Evolutionary conservation across 2,329 filamentous ascomycete species (phyloP), one percentile per base, ranked within the genome.

Genomic region (Pezicula radicicola): DNA sequence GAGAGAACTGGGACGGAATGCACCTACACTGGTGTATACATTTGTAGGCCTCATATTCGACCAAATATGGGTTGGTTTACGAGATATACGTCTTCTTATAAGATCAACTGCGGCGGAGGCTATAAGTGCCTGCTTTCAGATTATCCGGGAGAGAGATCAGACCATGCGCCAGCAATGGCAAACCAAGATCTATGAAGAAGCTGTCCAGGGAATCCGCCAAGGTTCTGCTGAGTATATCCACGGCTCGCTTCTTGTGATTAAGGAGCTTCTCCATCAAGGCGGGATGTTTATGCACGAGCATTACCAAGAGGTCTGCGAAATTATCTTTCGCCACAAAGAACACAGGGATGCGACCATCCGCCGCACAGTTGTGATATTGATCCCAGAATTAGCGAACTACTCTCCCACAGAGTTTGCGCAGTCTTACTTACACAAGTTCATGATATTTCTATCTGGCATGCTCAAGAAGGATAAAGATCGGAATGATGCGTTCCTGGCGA

Each of bases 221-320:
- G 88, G 85, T 61, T 91, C 90, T 16, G 81, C 95, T 50, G 94
- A 99, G 68, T 88, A 85, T 54, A 87, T 96, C 40, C 95, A 99
- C 67, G 94, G 91, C n/a, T 97, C 93, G 2, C 79, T 99, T 39
- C 79, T 99, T 18, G 91, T 95, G 1, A 80, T 97, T 63, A 95
- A 93, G 68, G 93, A 97, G 72, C 80, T 99, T 45, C 83, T 99
- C 16, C 84, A 94, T 57, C 93, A 96, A 68, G 94, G 94, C 49
- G 92, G 91, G 62, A 99, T 99, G 93, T 99, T 96, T 70, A 97
- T 99, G 94, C 91, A 96, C 64, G 89, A 92, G 37, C 85, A 92
- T 66, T 99, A 97, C 70, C 84, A 87, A 53, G 90, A 96, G 61
- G 87, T 91, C 10, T 97, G 93, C 68, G 94, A 99, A 56, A 92